Evolutionary conservation across 1,284 basidiomycete species (phyloP), one percentile per base, ranked within the genome.

Genomic region (Athelia sp.): DNA sequence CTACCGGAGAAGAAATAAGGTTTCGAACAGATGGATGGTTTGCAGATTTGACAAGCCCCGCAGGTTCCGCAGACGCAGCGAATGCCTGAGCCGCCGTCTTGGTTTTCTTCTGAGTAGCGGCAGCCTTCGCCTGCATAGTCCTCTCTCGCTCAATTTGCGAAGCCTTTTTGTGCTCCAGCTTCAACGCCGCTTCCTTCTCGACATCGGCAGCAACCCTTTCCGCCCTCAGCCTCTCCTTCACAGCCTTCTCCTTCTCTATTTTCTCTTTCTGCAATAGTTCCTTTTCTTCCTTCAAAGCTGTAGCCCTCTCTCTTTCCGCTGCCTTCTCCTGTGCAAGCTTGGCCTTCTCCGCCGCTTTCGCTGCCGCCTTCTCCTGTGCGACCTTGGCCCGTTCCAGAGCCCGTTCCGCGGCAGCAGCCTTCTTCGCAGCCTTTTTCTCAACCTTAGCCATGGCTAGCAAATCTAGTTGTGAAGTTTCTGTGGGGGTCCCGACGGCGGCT

Each of bases 401-500:
- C 52, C 79, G 80, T 57, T 82, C 81, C 10, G 72, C 73, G 15
- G 79, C 78, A 9, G 73, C 79, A 10, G 74, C 77, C 54, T 81
- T 81, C 69, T 81, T 87, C n/a, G 75, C 74, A 46, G 77, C 76
- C 52, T 76, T 80, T 32, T 72, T 73, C 49, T 77, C 79, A 1
- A 75, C 73, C 57, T 78, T 83, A 53, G 74, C 78, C 56, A 73
- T 71, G 15, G 69, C 68, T 50, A 76, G 75, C 50, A 54, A 58
- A 50, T 64, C 66, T 45, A 55, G 54, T 11, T 63, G 59, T 42
- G 65, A 58, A 47, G 58, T 56, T 48, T n/a, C n/a, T n/a, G n/a
- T n/a, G n/a, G n/a, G n/a, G n/a, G 62, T 60, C 38, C 60, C 55
- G 31, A 62, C 59, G 48, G 71, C 64, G 43, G 69, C 58, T 24